Evolutionary conservation across 345 rosid genomes (phyloP), one percentile per base, ranked within the genome.

Genomic region (Linum usitatissimum): DNA sequence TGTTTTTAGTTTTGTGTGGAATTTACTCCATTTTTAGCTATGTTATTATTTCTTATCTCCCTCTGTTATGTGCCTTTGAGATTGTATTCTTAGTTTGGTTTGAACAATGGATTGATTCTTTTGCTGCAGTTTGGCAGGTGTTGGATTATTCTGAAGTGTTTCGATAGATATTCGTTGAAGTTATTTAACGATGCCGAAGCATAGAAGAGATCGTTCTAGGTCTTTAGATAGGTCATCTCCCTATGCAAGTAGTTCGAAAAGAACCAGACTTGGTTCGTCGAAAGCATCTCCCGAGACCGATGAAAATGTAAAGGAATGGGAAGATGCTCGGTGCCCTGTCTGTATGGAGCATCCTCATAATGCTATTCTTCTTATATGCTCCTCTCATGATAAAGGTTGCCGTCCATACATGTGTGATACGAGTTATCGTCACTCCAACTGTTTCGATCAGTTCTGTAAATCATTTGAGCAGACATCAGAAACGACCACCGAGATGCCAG

Each of bases 331-430:
- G 64, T 93, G 99, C 77, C 86, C 99, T 30, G 95, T 93, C 20
- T 93, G 99, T 75, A 87, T 93, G 90, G 99, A 93, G 65, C 99
- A 87, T 80, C 99, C 99, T 55, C 99, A 93, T 72, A 93, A 93
- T 72, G 96, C 96, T 15, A 80, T 93, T 69, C 95, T 93, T 65
- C 94, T 93, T 28, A 62, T 90, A 60, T 93, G 99, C 63, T 74
- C 99, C 63, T 90, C 99, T 31, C 85, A 90, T 66, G 95, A 86
- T 28, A 93, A 84, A 59, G 99, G 99, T 17, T 93, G 99, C 53
- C 92, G 86, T 12, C 97, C 97, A 20, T 93, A 79, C 81, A 93
- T 90, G 97, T 93, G 99, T 38, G 96, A 93, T 66, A 93, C 99
- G 40, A 93, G 99, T 75, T 86, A 87, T 68, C 88, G 99, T 8